A percentile compares a stretch with the other conserved stretches of the same genome.
phyloP scores from a whole-genome alignment of 1,139 yeast species.

The Diutina catenulata region DNA sequence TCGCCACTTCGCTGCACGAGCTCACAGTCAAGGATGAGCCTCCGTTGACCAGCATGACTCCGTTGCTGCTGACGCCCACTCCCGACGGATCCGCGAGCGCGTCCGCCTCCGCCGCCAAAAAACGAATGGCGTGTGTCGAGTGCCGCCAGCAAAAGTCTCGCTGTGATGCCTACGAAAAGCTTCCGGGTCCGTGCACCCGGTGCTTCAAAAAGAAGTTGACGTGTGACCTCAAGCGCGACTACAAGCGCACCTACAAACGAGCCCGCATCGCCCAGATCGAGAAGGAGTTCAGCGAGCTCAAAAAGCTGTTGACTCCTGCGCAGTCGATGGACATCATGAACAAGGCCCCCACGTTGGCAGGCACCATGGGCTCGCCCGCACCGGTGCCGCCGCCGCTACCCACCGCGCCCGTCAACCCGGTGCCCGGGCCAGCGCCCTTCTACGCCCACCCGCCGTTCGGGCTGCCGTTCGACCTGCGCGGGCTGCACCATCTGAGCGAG shows the following conservation, averaged over 20 bases:
- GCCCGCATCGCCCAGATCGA: conserved; percentile 81
- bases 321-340: conserved; percentile 18
- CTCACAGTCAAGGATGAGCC: conserved; percentile 1
- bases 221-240: conserved; percentile 70
- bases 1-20: neutral
- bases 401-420: neutral
- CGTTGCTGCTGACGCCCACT: neutral
- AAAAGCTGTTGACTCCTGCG: conserved; percentile 41
- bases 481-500: neutral
- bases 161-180: conserved; percentile 73
- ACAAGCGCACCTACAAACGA: conserved; percentile 80
- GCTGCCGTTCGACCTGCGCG: neutral
- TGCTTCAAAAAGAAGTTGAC: conserved; percentile 58
- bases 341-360: conserved; percentile 1
- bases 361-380: neutral
- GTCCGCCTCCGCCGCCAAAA: neutral
- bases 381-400: neutral
- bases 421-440: neutral
- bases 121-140: conserved; percentile 71
- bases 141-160: conserved; percentile 90
- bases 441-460: neutral
- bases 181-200: conserved; percentile 76
- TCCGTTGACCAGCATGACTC: neutral
- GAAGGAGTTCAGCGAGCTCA: conserved; percentile 58
- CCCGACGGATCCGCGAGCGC: neutral